Base-by-base conservation (phyloP, 352 stramenopile genomes). In the Globisporangium middletonii region DNA sequence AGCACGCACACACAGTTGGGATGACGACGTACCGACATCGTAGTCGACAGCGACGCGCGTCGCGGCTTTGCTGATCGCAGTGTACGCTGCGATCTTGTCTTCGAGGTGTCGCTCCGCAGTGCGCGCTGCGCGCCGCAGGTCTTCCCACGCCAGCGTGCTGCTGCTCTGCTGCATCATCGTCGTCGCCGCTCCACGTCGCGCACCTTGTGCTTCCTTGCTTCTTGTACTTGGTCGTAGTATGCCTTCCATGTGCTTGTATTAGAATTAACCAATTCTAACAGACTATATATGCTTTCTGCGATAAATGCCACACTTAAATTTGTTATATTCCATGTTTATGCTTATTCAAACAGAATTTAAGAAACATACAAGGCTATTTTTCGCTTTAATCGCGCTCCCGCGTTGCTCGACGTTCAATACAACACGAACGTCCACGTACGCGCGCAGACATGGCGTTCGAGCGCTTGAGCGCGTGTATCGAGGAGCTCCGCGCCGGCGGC, bases 1-100 rank as follows among this genome's bases (percentile, higher is more conserved):
- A 19, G 27, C 35, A 42, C 23, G 5, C 58, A 44, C 0, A 8
- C 11, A 23, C 23, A 23, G 23, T 23, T 23, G 23, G 23, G 23
- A 23, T 23, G 23, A 23, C 4, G 26, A 62, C 57, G 13, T 50
- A 95, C 83, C 83, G 71, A 88, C 76, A 52, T 94, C 83, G 56
- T 79, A 88, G 27, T 75, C 59, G 5, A 47, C 58, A 9, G 53
- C 45, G 30, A 55, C 59, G 50, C 79, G 82, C 49, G 62, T 56
- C 33, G 75, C 71, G 42, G 59, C 67, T 65, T 72, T 84, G 57
- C 79, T 89, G 23, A 84, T 71, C 2, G 73, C 62, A 18, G 71
- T 86, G 43, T 89, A 93, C 0, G 82, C 62, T 15, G 77, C 72
- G 50, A 92, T 86, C 55, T 95, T 93, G 56, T 92, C 83, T 68